These are phyloP conservation scores for Metschnikowia henanensis DNA, from an alignment of 805 yeast genomes.

Conservation along the genomic window DNA sequence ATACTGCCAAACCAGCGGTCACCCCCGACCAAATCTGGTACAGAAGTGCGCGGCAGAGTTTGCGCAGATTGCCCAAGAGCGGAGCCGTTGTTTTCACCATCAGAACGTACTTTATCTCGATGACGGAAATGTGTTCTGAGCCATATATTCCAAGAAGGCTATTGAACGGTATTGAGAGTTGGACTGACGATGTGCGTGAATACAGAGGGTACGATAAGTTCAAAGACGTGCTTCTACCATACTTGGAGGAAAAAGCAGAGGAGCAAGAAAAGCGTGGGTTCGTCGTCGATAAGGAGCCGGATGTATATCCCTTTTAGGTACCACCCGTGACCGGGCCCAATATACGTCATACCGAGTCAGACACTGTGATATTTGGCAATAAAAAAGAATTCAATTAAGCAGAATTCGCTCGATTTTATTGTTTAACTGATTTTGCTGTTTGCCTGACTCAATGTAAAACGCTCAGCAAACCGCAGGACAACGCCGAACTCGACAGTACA, in stretches of 20 bases:
- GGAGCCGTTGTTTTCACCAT: conserved; percentile 62
- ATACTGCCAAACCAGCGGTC: conserved; percentile 53
- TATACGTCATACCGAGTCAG: not conserved
- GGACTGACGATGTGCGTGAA: conserved; percentile 59
- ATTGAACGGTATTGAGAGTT: conserved; percentile 56
- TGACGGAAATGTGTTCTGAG: conserved; percentile 53
- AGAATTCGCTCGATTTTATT: too few species aligned
- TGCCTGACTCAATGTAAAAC: too few species aligned
- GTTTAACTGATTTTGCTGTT: too few species aligned
- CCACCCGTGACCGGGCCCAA: not conserved
- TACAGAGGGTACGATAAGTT: conserved; percentile 60
- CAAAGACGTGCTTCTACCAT: conserved; percentile 55
- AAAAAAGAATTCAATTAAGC: too few species aligned
- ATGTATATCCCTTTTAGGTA: conserved; percentile 34
- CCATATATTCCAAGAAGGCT: conserved; percentile 62
- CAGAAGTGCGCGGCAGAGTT: conserved; percentile 65
- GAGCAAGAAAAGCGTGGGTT: conserved; percentile 49
- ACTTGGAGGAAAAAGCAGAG: conserved; percentile 45
- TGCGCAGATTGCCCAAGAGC: conserved; percentile 57
- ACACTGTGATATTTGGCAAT: not conserved
- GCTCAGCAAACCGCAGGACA: too few species aligned
- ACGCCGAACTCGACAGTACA: not conserved
- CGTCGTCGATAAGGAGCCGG: conserved; percentile 39
- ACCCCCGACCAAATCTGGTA: conserved; percentile 49
- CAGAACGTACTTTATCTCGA: conserved; percentile 61